Evolutionary conservation across 345 rosid genomes (phyloP), one percentile per base, ranked within the genome.

Genomic region (Camelina sativa): DNA sequence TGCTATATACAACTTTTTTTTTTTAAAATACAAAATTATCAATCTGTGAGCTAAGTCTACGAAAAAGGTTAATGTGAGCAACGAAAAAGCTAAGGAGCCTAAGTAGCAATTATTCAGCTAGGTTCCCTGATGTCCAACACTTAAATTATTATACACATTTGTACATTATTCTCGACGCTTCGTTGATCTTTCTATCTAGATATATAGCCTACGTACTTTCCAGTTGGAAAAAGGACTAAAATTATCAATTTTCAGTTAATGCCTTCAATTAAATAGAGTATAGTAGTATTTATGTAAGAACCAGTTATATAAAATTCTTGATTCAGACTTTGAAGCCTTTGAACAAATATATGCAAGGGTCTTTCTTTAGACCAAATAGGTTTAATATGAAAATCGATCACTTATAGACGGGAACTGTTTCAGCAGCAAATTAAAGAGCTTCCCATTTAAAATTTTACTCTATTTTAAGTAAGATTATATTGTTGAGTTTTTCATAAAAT

Each of bases 121-220:
- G 80, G 80, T 69, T 76, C 65, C 75, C 75, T 38, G 48, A 62
- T 55, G 65, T 22, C 80, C 80, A 76, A 69, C 80, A 76, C 43
- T 65, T 46, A 17, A 53, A 17, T 55, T 55, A 54, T 76, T 62
- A 34, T 34, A 44, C 32, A 61, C 74, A 68, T 68, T 75, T 55
- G 38, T 61, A 41, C 30, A 75, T 41, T 41, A 68, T 68, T 20
- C 73, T 75, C 40, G 56, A 41, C 69, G 41, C 69, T 69, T 34
- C 51, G 43, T 69, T 62, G 23, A 37, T 69, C 74, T 57, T 76
- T 43, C 44, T 54, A 54, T 53, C 74, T 76, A 61, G 32, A 53
- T 43, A 16, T 61, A 75, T 68, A 75, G 75, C 65, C 53, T 69
- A 62, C 30, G 30, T 28, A 28, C 75, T 76, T 69, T 75, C 65